Evolutionary conservation across 1,284 basidiomycete genomes (phyloP).

Genomic region (Trichosporon ovoides): DNA sequence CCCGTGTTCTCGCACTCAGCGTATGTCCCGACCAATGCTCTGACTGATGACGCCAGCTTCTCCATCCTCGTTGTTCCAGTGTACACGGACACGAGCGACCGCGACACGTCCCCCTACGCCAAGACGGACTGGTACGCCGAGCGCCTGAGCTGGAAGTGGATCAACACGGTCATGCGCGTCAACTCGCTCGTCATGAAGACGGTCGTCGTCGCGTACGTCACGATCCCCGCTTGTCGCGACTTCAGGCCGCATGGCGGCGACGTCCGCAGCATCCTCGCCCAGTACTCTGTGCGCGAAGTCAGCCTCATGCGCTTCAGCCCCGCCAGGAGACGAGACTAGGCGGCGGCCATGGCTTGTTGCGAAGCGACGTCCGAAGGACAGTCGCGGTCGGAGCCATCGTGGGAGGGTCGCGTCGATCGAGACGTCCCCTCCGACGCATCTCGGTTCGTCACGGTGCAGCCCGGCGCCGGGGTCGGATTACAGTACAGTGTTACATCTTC

Average conservation of each 20-base stretch:
- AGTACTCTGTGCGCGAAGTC: conserved; percentile 79
- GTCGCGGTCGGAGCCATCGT: too few relatives aligned
- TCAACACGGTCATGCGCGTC: conserved; percentile 93
- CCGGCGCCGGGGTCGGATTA: too few relatives aligned
- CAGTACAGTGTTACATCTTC: too few relatives aligned
- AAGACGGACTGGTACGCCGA: conserved; percentile 54
- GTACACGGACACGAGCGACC: conserved; percentile 75
- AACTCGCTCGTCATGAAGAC: conserved; percentile 98
- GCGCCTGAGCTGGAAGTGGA: conserved; percentile 89
- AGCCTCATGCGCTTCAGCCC: conserved; percentile 55
- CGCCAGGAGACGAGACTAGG: conserved; percentile 36
- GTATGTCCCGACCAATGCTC: conserved; percentile 52
- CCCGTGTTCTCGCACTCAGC: conserved; percentile 95
- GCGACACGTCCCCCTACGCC: conserved; percentile 56
- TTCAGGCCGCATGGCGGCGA: conserved; percentile 53
- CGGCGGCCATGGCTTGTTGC: too few relatives aligned
- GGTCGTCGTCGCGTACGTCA: conserved; percentile 80
- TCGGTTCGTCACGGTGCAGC: too few relatives aligned
- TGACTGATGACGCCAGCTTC: conserved; percentile 55
- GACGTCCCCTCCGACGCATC: too few relatives aligned
- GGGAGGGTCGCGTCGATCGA: too few relatives aligned
- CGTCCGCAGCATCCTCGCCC: conserved; percentile 60
- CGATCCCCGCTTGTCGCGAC: conserved; percentile 67
- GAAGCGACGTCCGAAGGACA: too few relatives aligned
- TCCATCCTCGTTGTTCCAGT: conserved; percentile 81